Conservation (phyloP, 2,329 filamentous ascomycete genomes). For the Fusarium oligoseptatum region DNA sequence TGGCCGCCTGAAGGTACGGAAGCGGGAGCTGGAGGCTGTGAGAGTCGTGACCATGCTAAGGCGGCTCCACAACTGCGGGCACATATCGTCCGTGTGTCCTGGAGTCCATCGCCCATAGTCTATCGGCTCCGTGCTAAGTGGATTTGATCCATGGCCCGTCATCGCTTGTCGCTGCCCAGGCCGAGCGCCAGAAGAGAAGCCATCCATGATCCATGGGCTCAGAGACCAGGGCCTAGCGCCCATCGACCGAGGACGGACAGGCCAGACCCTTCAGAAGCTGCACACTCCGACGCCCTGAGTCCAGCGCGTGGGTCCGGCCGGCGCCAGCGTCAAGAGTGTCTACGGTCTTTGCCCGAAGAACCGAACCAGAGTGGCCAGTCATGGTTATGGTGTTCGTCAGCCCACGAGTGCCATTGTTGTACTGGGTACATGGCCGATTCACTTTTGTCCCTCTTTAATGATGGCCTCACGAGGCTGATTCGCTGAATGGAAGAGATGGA, state of each 20-base stretch:
- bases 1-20: slow-evolving; percentile 9
- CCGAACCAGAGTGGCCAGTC: slow-evolving; percentile 38
- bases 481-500: neutral
- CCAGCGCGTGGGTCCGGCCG: slow-evolving; percentile 32
- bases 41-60: slow-evolving; percentile 14
- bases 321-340: slow-evolving; percentile 26
- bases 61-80: slow-evolving; percentile 14
- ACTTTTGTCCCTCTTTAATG: neutral
- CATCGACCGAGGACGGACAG: slow-evolving; percentile 25
- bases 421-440: neutral
- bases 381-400: slow-evolving; percentile 44
- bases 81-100: slow-evolving; percentile 21
- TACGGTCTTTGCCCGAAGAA: slow-evolving; percentile 40
- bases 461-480: neutral
- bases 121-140: slow-evolving; percentile 14
- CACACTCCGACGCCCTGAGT: slow-evolving; percentile 25
- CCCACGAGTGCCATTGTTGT: slow-evolving; percentile 30
- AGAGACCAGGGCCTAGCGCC: slow-evolving; percentile 39
- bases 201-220: slow-evolving; percentile 30
- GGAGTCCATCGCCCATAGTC: slow-evolving; percentile 12
- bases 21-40: slow-evolving; percentile 14
- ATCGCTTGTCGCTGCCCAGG: slow-evolving; percentile 9
- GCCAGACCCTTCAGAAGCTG: slow-evolving; percentile 29
- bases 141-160: slow-evolving; percentile 5
- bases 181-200: neutral